Percentiles rank a stretch among this genome's conserved stretches.
Evolutionary conservation across 352 stramenopile species (phyloP).

Genomic region (Globisporangium lucens): DNA sequence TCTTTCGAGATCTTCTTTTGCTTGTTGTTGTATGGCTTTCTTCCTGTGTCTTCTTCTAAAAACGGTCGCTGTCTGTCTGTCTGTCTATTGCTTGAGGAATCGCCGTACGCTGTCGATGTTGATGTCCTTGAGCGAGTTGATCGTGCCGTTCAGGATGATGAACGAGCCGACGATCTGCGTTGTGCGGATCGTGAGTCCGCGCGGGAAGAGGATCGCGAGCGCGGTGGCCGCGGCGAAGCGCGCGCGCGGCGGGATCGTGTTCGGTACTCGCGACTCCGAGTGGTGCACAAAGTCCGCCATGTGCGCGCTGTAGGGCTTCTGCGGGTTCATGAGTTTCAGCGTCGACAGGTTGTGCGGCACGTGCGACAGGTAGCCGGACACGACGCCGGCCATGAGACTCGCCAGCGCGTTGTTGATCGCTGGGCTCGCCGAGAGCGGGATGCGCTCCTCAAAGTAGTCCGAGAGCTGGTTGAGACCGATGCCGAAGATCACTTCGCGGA

Average conservation of each 20-base stretch:
- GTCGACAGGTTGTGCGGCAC: conserved; percentile 96
- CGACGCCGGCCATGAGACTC: conserved; percentile 85
- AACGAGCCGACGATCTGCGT: conserved; percentile 92
- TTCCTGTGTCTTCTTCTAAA: neutral
- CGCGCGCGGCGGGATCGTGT: conserved; percentile 65
- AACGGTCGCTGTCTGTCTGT: neutral
- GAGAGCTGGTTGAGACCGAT: conserved; percentile 92
- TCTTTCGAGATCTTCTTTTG: neutral
- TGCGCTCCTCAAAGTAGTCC: conserved; percentile 92
- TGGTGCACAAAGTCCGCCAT: conserved; percentile 86
- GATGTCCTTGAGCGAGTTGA: conserved; percentile 87
- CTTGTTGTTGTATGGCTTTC: neutral
- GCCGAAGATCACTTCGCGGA: conserved; percentile 93
- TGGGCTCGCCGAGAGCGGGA: conserved; percentile 59
- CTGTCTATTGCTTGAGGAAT: conserved; percentile 27
- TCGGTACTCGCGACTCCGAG: conserved; percentile 76
- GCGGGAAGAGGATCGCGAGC: conserved; percentile 85
- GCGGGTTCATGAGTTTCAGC: conserved; percentile 93
- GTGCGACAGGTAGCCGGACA: conserved; percentile 93
- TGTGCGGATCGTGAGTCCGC: conserved; percentile 86
- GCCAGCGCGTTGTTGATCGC: conserved; percentile 87
- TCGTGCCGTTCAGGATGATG: conserved; percentile 93
- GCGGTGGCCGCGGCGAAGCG: conserved; percentile 64
- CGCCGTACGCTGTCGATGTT: conserved; percentile 52
- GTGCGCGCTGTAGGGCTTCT: conserved; percentile 81